A percentile compares a stretch with the other conserved stretches of the same genome.
Evolutionary conservation across 768 basidiomycete species (phyloP).

Genomic region (Phanerodontia chrysosporium): DNA sequence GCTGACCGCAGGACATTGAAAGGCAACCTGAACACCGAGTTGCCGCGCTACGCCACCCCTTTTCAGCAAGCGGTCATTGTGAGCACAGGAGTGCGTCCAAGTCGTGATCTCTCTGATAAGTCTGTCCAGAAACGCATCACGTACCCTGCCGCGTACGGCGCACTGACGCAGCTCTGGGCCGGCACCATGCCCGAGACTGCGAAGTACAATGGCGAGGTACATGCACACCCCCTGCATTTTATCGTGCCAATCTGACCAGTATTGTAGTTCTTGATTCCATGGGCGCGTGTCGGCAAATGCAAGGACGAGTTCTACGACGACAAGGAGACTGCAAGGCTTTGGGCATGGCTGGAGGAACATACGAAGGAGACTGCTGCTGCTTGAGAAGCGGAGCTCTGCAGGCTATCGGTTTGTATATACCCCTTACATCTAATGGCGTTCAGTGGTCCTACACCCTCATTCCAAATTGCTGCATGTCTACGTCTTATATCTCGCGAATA

Average conservation of each 20-base stretch:
- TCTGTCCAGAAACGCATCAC: slow-evolving; percentile 18
- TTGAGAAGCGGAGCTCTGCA: no score
- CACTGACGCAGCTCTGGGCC: slow-evolving; percentile 25
- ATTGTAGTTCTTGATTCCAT: slow-evolving; percentile 21
- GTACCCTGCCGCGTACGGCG: slow-evolving; percentile 25
- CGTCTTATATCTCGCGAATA: no score
- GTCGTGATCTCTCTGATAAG: not conserved
- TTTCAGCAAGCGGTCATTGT: not conserved
- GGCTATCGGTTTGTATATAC: not conserved
- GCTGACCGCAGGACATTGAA: not conserved
- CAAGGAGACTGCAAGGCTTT: slow-evolving; percentile 16
- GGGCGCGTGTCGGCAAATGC: slow-evolving; percentile 21
- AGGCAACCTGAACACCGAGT: slow-evolving; percentile 20
- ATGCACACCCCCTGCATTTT: no score
- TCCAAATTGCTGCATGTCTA: no score
- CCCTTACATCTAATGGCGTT: no score
- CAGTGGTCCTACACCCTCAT: no score
- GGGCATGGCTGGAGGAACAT: slow-evolving; percentile 22
- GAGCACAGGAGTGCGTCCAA: not conserved
- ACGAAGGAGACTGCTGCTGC: not conserved
- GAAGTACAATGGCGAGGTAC: slow-evolving; percentile 40
- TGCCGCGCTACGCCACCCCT: slow-evolving; percentile 7
- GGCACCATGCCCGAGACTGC: slow-evolving; percentile 36
- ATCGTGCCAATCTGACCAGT: no score
- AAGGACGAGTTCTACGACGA: slow-evolving; percentile 19